Evolutionary conservation across 1,284 basidiomycete species (phyloP).

Genomic region (Apiotrichum laibachii): DNA sequence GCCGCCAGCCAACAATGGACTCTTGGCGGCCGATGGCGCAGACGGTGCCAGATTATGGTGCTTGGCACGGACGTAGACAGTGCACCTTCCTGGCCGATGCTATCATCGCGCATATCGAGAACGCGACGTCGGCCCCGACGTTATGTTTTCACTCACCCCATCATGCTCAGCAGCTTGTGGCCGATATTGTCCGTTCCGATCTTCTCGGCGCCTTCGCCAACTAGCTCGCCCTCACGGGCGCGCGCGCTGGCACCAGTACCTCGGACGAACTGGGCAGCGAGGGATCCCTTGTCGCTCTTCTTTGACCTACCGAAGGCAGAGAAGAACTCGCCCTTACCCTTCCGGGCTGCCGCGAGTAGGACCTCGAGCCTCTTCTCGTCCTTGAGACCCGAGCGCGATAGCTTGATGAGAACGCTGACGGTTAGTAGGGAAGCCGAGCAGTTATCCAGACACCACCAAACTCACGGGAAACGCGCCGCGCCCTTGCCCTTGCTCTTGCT

Average conservation of each 20-base stretch:
- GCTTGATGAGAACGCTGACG: slow-evolving; percentile 67
- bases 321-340: slow-evolving; percentile 42
- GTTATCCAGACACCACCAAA: background rate
- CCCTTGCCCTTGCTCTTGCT: slow-evolving; percentile 72
- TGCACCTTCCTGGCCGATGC: too few relatives aligned
- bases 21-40: too few relatives aligned
- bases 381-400: slow-evolving; percentile 57
- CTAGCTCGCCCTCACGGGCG: slow-evolving; percentile 47
- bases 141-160: slow-evolving; percentile 37
- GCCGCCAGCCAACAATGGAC: too few relatives aligned
- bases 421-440: slow-evolving; percentile 3
- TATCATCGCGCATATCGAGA: too few relatives aligned
- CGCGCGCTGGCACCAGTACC: slow-evolving; percentile 29
- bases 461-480: slow-evolving; percentile 55
- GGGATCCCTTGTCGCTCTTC: background rate
- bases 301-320: slow-evolving; percentile 32
- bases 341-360: slow-evolving; percentile 52
- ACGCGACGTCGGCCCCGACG: too few relatives aligned
- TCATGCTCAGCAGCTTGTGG: slow-evolving; percentile 47
- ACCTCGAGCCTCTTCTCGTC: slow-evolving; percentile 63
- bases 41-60: too few relatives aligned
- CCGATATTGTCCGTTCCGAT: slow-evolving; percentile 52
- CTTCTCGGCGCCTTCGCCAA: slow-evolving; percentile 47
- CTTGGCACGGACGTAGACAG: too few relatives aligned
- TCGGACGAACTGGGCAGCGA: background rate